Evolutionary conservation across 1,139 yeast species (phyloP).

Genomic region (Protomyces inouyei): DNA sequence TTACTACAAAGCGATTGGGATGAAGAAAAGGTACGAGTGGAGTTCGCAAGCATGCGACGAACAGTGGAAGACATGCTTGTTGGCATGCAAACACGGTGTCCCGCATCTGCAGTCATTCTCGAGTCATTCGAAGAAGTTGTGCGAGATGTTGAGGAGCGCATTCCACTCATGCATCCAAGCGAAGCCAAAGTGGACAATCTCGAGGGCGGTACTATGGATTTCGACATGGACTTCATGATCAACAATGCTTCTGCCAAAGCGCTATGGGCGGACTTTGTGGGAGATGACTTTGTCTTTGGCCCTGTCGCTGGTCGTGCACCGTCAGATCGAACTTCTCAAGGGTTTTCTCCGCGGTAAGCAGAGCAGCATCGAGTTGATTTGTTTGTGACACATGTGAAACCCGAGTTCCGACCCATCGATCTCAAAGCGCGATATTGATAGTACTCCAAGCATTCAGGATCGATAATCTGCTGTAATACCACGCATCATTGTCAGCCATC

Average conservation of each 20-base stretch:
- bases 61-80: conserved; percentile 8
- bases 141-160: conserved; percentile 6
- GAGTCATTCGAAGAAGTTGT: conserved; percentile 8
- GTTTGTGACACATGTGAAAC: not conserved
- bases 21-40: not conserved
- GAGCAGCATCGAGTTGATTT: not conserved
- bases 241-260: not conserved
- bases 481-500: too few species aligned
- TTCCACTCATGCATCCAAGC: not conserved
- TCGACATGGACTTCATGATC: not conserved
- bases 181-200: not conserved
- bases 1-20: conserved; percentile 1
- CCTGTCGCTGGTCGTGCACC: not conserved
- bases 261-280: conserved; percentile 16
- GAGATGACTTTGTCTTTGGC: conserved; percentile 16
- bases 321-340: not conserved
- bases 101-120: conserved; percentile 15
- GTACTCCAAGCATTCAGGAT: too few species aligned
- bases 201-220: conserved; percentile 5
- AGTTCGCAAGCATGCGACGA: conserved; percentile 1
- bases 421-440: too few species aligned
- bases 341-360: not conserved
- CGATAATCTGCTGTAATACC: too few species aligned
- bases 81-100: conserved; percentile 24
- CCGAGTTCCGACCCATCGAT: too few species aligned